These are phyloP conservation scores for Pyricularia pennisetigena DNA, from an alignment of 2,329 filamentous ascomycete genomes.

Conservation along the genomic window DNA sequence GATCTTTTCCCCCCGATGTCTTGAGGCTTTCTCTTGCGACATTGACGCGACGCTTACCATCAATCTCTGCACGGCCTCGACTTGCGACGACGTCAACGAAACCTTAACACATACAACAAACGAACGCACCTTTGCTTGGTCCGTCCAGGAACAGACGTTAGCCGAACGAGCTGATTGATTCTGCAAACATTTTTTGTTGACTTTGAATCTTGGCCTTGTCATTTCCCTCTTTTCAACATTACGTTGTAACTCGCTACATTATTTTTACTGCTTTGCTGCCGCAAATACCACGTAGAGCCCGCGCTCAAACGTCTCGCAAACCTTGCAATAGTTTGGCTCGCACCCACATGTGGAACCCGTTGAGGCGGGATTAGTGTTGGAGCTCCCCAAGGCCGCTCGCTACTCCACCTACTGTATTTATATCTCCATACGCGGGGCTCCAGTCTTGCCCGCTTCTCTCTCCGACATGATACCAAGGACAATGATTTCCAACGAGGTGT, in stretches of 20 bases:
- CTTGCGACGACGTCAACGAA: neutral
- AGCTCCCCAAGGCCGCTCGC: neutral
- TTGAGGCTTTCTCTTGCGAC: neutral
- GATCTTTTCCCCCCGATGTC: neutral
- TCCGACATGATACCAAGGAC: constrained; percentile 47
- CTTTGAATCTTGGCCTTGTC: neutral
- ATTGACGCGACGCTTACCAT: neutral
- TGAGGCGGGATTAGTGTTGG: constrained; percentile 1
- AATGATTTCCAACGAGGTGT: constrained; percentile 63
- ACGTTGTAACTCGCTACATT: neutral
- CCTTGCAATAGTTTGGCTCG: neutral
- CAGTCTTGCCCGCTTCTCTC: constrained; percentile 8
- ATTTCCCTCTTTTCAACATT: neutral
- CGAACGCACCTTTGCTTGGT: neutral
- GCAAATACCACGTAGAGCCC: neutral
- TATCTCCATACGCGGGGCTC: neutral
- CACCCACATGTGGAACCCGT: constrained; percentile 1
- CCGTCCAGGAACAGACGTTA: neutral
- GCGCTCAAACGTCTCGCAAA: neutral
- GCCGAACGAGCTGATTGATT: neutral
- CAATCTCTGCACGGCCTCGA: neutral
- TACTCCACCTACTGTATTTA: neutral
- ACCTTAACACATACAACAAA: neutral
- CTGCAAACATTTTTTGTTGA: neutral
- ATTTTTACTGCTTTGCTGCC: neutral